Evolutionary conservation across 177 flowering plant genomes (phyloP).

Genomic region (Telopea speciosissima): DNA sequence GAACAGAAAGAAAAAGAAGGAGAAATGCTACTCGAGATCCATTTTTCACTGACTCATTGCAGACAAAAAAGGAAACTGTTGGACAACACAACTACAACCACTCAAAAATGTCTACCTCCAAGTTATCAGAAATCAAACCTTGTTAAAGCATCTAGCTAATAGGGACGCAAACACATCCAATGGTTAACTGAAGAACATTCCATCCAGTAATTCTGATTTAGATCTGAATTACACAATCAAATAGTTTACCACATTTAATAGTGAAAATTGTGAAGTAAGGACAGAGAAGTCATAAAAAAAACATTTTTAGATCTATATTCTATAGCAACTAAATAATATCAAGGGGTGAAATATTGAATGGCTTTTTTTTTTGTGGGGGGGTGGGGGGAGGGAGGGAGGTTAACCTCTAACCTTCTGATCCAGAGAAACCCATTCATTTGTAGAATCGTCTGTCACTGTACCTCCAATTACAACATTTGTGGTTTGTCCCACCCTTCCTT

Average conservation of each 20-base stretch:
- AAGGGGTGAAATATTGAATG: neutral
- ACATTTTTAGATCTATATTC: too few species aligned
- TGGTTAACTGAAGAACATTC: neutral
- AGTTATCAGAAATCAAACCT: too few species aligned
- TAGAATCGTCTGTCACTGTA: constrained; percentile 79
- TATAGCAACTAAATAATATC: neutral
- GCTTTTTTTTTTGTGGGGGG: too few species aligned
- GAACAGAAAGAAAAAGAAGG: too few species aligned
- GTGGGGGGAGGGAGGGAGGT: too few species aligned
- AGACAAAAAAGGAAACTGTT: too few species aligned
- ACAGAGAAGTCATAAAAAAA: neutral
- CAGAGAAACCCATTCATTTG: constrained; percentile 82
- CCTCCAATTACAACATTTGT: constrained; percentile 96
- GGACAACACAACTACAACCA: neutral
- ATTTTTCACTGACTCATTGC: too few species aligned
- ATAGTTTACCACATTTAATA: neutral
- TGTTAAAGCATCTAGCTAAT: neutral
- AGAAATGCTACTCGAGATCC: too few species aligned
- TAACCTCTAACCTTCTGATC: constrained; percentile 95
- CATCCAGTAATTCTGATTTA: neutral
- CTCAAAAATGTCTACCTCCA: too few species aligned
- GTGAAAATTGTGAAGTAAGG: neutral
- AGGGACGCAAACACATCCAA: neutral
- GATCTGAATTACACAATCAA: neutral
- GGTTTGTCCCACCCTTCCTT: constrained; percentile 93